Conservation (phyloP, 345 rosid species). For the Eucalyptus cloeziana region DNA sequence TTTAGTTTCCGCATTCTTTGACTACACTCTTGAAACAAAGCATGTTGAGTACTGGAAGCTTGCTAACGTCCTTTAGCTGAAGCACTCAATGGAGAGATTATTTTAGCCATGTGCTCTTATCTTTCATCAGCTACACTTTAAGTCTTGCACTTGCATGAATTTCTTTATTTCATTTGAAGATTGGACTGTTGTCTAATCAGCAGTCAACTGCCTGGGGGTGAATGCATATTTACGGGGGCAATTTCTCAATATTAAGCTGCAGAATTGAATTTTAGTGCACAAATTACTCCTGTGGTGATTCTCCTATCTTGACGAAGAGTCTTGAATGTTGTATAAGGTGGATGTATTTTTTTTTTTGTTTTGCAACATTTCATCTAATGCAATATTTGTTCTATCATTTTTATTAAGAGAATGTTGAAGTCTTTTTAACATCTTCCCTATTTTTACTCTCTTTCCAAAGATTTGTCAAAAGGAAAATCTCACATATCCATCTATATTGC, state of each 20-base stretch:
- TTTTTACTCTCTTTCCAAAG: background rate
- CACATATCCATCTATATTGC: slow-evolving; percentile 3
- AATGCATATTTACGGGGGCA: background rate
- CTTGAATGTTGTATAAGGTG: background rate
- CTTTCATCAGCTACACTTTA: background rate
- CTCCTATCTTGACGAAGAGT: background rate
- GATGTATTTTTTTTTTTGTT: background rate
- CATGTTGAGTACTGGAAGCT: background rate
- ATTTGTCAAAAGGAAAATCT: background rate
- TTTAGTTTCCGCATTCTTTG: background rate
- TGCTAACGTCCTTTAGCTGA: background rate
- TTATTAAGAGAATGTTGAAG: background rate
- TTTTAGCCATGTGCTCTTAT: background rate
- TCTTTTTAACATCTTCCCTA: background rate
- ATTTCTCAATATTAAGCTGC: background rate
- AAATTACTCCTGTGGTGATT: background rate
- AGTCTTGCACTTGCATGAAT: background rate
- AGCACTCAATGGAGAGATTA: background rate
- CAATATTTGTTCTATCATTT: background rate
- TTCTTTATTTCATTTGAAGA: background rate
- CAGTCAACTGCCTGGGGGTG: background rate
- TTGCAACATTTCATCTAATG: background rate
- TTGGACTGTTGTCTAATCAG: background rate
- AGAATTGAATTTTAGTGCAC: background rate
- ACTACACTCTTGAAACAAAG: background rate